Evolutionary conservation across 2,329 filamentous ascomycete genomes (phyloP).

Genomic region (Corinectria fuckeliana): DNA sequence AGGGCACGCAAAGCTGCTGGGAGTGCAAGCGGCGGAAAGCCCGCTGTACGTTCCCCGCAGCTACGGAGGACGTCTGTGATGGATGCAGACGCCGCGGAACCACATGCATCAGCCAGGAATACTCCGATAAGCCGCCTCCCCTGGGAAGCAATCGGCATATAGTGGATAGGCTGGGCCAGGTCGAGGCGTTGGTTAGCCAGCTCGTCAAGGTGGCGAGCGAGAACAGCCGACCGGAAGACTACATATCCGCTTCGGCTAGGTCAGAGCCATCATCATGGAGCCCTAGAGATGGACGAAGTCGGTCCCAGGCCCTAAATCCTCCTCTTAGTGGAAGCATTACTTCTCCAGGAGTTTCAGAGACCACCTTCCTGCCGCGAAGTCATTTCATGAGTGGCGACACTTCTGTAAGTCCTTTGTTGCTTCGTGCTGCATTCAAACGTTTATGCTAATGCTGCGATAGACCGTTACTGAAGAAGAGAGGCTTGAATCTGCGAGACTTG

Average conservation of each 20-base stretch:
- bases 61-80: constrained; percentile 3
- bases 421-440: no score
- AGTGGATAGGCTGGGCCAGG: constrained; percentile 11
- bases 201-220: background rate
- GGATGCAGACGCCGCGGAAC: constrained; percentile 11
- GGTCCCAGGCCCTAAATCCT: no score
- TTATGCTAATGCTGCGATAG: no score
- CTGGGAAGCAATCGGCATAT: constrained; percentile 4
- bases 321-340: no score
- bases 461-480: no score
- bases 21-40: constrained; percentile 21
- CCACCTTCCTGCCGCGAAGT: no score
- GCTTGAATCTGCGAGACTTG: no score
- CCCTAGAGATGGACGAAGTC: background rate
- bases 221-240: no score
- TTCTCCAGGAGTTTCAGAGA: no score
- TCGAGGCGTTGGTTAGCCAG: constrained; percentile 11
- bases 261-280: background rate
- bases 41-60: constrained; percentile 13
- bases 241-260: no score
- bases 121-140: constrained; percentile 2
- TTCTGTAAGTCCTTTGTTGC: no score
- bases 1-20: constrained; percentile 23
- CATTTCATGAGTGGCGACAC: no score
- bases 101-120: constrained; percentile 15